Base-by-base conservation (phyloP, 139 green algal species). In the Auxenochlorella pyrenoidosa region DNA sequence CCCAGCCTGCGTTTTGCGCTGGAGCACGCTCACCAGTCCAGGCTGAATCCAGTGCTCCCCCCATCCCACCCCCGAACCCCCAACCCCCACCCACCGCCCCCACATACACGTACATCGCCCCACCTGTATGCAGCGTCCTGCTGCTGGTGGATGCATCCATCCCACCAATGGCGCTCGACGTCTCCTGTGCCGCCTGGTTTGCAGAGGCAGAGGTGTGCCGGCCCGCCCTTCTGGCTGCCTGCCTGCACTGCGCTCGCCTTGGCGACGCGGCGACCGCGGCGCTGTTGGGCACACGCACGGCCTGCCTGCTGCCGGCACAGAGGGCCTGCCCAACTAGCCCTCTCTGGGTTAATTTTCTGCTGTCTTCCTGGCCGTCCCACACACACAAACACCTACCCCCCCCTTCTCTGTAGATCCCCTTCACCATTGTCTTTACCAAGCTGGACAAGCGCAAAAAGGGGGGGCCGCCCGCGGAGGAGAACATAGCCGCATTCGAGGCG, bases 131-230 rank as follows among this genome's bases (percentile, higher is more conserved):
- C 80, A 85, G 80, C 28, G 97, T 99, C n/a, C 86, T 99, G 60
- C 91, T 99, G 83, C 93, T 99, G 65, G 90, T 99, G 36, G 97
- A 99, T 86, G 91, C 91, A 19, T 95, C 83, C 88, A 96, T 99
- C 75, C 93, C 95, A 5, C 95, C 96, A 0, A 95, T 97, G 81
- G 30, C 79, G 0, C 83, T 96, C 0, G 97, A 99, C 88, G 44
- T 99, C 36, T 91, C 97, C 51, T 97, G 95, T 73, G 94, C 93
- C 0, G 81, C 85, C 26, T 99, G 97, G 97, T 92, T 99, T 10
- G 92, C 80, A 0, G 79, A 93, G 12, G 88, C 93, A 44, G 81
- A 93, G 84, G 90, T 94, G 82, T 6, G 60, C n/a, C n/a, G 32
- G 76, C 19, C 16, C 30, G 47, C 47, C 47, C 47, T 54, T n/a